Evolutionary conservation across 148 eudicot genomes (phyloP), one percentile per base, ranked within the genome.

Genomic region (Arbutus unedo): DNA sequence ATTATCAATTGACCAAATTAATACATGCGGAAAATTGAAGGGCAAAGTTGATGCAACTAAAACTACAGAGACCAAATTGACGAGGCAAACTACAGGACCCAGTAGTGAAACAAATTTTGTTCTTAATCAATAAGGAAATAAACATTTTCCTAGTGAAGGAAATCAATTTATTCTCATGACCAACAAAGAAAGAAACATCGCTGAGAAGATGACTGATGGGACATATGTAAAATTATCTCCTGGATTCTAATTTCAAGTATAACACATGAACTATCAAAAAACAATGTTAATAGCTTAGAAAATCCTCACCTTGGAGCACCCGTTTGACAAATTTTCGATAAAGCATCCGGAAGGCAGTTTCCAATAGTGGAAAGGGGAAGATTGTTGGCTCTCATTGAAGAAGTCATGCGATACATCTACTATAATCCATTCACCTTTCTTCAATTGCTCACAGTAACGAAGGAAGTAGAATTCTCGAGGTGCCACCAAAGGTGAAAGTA

Each of bases 291-390:
- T 62, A 21, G 68, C 8, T 57, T 57, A 57, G n/a, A 57, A 57
- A 18, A 57, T 62, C 31, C 31, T n/a, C 68, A 67, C 93, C 85
- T 81, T 81, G 72, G 84, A 88, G 79, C 84, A 47, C 53, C 87
- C 89, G 81, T 88, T 84, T 3, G 88, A 74, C 81, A 88, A 49
- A 72, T 87, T 83, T 77, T 87, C 72, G 81, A 92, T 89, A 86
- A 89, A 81, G 79, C 90, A 92, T 5, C 95, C 92, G 44, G 95
- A 92, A 79, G 95, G 95, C 70, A 81, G 76, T 77, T 81, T 89
- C 92, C 91, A 90, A 51, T 76, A 85, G 41, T 77, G 86, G 53
- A 82, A 83, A 14, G 87, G 84, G 41, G 84, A 68, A 70, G 64
- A 73, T 79, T 66, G 74, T 44, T 72, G 82, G 56, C 43, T 76